These are phyloP conservation scores for Dendrocalamus latiflorus DNA, from an alignment of 202 grass and related monocot species.

Conservation along the genomic window DNA sequence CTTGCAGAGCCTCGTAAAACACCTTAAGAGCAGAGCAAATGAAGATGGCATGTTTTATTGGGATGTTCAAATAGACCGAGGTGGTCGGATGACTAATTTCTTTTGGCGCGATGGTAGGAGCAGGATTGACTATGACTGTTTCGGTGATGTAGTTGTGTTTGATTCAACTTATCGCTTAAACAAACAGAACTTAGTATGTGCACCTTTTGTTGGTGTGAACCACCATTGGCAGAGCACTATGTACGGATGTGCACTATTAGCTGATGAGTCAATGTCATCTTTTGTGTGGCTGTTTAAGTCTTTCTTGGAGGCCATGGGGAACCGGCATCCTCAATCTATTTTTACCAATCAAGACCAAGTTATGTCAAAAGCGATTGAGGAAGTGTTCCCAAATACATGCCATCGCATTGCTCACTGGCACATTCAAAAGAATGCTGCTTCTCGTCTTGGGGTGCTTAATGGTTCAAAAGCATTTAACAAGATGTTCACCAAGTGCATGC, in stretches of 20 bases:
- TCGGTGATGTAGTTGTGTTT: slow-evolving; percentile 68
- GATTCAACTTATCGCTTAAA: slow-evolving; percentile 62
- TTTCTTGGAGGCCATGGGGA: slow-evolving; percentile 74
- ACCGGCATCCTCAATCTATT: slow-evolving; percentile 47
- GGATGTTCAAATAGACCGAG: slow-evolving; percentile 55
- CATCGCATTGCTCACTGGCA: slow-evolving; percentile 67
- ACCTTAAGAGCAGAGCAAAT: slow-evolving; percentile 51
- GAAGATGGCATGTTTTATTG: slow-evolving; percentile 68
- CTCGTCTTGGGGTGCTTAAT: slow-evolving; percentile 63
- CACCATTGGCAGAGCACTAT: slow-evolving; percentile 76
- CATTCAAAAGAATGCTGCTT: slow-evolving; percentile 68
- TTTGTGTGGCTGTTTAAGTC: slow-evolving; percentile 66
- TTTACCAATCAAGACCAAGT: slow-evolving; percentile 70
- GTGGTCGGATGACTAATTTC: slow-evolving; percentile 60
- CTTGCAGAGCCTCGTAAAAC: slow-evolving; percentile 47
- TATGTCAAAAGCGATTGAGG: slow-evolving; percentile 59
- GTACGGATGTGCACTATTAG: slow-evolving; percentile 61
- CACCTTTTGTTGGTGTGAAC: slow-evolving; percentile 66
- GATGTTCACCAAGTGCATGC: slow-evolving; percentile 58
- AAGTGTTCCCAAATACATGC: slow-evolving; percentile 55
- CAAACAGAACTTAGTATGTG: slow-evolving; percentile 59
- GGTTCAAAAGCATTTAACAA: slow-evolving; percentile 66
- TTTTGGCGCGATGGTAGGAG: slow-evolving; percentile 71
- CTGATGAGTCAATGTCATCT: slow-evolving; percentile 47
- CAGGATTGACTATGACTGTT: slow-evolving; percentile 59